Base-by-base conservation (phyloP, 2,329 filamentous ascomycete genomes). In the Trichoderma pleuroti region DNA sequence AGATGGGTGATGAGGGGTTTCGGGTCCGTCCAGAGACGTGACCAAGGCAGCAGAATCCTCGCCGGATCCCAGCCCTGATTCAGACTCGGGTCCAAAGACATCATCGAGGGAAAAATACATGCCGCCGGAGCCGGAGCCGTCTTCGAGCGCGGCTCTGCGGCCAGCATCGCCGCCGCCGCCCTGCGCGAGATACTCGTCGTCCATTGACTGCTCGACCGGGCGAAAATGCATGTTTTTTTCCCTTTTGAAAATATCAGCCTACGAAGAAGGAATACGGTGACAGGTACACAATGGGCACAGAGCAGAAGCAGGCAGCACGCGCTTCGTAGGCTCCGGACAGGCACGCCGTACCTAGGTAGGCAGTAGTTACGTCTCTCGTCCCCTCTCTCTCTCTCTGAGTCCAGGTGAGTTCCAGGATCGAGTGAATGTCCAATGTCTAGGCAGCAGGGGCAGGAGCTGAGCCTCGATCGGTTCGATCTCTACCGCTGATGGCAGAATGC, bases 1-100 rank as follows among this genome's bases (percentile, higher is more conserved):
- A 77, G 84, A 87, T 36, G 83, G 84, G 68, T 88, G 84, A 65
- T 74, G 52, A n/a, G 54, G 21, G 71, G 32, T 56, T 28, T 42
- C 56, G 7, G 63, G 54, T n/a, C 65, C 30, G 6, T 59, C 57
- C 7, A 63, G 57, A 36, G 46, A 63, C 14, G 70, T 18, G 8
- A 62, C 39, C 10, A 18, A 11, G 5, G 52, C 52, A 5, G 26
- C 36, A 9, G 30, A 5, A 32, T 36, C 36, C 16, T 26, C 26
- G 26, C 54, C 64, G 21, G 64, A 34, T 24, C 18, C 36, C 54
- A 16, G 8, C 28, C 24, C 30, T 28, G 78, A 76, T 1, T 75
- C 70, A 7, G 77, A 72, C 5, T 68, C 75, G 2, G 76, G 76
- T 30, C 79, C 80, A 73, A 81, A 82, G 56, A 82, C 79, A 65